A percentile compares a stretch with the other conserved stretches of the same genome.
phyloP scores from a whole-genome alignment of 768 basidiomycete genomes.

The Phanerochaete carnosa region DNA sequence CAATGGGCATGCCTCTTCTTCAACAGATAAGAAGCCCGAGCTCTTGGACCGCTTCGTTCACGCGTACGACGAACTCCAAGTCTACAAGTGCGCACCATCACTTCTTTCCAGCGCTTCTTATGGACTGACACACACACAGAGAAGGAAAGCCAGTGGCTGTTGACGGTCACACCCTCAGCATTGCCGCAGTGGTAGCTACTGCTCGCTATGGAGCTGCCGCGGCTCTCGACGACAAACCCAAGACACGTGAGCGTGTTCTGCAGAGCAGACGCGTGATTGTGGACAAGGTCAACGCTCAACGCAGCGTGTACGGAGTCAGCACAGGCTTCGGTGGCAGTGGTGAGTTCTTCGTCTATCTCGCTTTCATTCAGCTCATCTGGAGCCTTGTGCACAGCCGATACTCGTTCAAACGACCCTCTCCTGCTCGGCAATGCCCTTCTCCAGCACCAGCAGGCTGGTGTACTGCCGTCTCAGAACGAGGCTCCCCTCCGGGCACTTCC shows the following conservation, averaged over 20 bases:
- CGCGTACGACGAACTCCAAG: constrained; percentile 58
- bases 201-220: constrained; percentile 62
- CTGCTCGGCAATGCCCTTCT: constrained; percentile 74
- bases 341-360: constrained; percentile 13
- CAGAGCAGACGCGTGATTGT: too few relatives aligned
- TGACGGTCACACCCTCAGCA: constrained; percentile 68
- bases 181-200: constrained; percentile 72
- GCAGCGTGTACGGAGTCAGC: constrained; percentile 81
- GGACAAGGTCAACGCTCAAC: too few relatives aligned
- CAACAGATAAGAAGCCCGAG: constrained; percentile 16
- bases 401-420: constrained; percentile 73
- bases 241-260: too few relatives aligned
- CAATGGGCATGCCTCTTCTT: not conserved
- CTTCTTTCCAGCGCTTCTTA: not conserved
- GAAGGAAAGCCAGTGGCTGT: constrained; percentile 61
- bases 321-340: constrained; percentile 86
- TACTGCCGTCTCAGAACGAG: constrained; percentile 57
- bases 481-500: constrained; percentile 53
- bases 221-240: constrained; percentile 44
- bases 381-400: constrained; percentile 63
- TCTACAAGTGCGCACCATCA: constrained; percentile 47
- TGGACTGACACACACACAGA: constrained; percentile 33
- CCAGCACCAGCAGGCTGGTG: constrained; percentile 78
- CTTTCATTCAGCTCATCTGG: constrained; percentile 18
- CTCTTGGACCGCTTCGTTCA: constrained; percentile 57